Evolutionary conservation across 257 asterid genomes (phyloP).

Genomic region (Scutellaria barbata): DNA sequence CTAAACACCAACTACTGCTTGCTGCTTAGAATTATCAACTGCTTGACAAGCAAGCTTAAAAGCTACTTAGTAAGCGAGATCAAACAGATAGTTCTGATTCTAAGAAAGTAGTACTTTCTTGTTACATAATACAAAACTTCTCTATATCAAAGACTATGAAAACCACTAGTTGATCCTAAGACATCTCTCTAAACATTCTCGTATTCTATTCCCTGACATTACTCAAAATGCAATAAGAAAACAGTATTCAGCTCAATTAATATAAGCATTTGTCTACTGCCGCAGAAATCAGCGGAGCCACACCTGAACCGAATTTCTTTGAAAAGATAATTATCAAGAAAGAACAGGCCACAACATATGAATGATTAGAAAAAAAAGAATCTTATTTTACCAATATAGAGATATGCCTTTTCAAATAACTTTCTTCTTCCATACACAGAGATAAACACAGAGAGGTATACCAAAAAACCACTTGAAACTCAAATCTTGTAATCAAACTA

Average conservation of each 20-base stretch:
- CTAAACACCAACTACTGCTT: conserved; percentile 45
- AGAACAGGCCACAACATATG: not conserved
- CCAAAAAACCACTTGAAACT: not conserved
- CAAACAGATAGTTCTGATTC: conserved; percentile 29
- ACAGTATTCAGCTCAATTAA: not conserved
- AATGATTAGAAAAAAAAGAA: too few relatives aligned
- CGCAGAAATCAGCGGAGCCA: not conserved
- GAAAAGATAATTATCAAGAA: too few relatives aligned
- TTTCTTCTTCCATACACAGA: not conserved
- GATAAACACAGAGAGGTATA: too few relatives aligned
- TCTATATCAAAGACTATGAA: too few relatives aligned
- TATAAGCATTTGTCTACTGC: not conserved
- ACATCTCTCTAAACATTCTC: not conserved
- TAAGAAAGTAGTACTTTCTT: not conserved
- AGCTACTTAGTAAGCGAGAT: conserved; percentile 51
- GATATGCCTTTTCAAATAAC: conserved; percentile 18
- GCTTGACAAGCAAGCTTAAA: conserved; percentile 81
- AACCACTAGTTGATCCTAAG: not conserved
- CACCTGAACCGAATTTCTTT: conserved; percentile 10
- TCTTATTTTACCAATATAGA: too few relatives aligned
- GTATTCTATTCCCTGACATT: not conserved
- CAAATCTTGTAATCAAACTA: not conserved
- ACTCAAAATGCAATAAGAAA: not conserved
- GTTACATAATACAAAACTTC: too few relatives aligned
- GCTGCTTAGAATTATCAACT: conserved; percentile 52